Percentiles rank a stretch among this genome's conserved stretches.
phyloP scores from a whole-genome alignment of 1,139 yeast species.

The Casaregolazyma suthepensis region DNA sequence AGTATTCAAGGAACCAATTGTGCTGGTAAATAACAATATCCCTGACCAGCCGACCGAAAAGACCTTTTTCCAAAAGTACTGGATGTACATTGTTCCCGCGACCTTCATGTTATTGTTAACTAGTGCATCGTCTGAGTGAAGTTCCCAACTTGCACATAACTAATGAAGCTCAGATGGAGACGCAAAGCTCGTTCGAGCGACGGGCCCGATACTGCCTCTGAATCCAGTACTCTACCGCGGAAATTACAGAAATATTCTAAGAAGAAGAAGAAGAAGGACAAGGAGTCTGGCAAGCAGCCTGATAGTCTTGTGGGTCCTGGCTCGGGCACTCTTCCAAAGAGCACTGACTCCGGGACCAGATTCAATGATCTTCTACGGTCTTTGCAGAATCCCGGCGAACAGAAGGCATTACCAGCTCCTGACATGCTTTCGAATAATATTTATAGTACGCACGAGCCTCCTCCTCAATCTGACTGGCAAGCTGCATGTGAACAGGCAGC shows the following conservation, averaged over 20 bases:
- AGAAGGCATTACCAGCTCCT: neutral
- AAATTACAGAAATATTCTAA: neutral
- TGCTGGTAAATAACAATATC: conserved; percentile 26
- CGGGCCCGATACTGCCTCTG: neutral
- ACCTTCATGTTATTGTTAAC: conserved; percentile 26
- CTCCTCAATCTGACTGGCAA: neutral
- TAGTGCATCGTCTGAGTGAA: conserved; percentile 19
- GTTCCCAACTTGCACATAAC: neutral
- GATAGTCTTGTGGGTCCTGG: neutral
- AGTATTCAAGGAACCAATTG: conserved; percentile 23
- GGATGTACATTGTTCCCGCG: conserved; percentile 34
- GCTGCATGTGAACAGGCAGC: neutral
- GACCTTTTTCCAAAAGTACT: conserved; percentile 35
- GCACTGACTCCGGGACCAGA: neutral
- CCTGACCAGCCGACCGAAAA: conserved; percentile 26
- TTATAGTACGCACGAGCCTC: neutral
- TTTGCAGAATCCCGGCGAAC: neutral
- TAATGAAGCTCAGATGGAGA: neutral
- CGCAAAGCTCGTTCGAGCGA: neutral
- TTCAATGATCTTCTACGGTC: neutral
- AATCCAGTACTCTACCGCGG: neutral
- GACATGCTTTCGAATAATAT: neutral
- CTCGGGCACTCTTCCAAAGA: neutral
- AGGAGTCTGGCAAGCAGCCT: neutral
- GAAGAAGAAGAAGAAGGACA: neutral